Evolutionary conservation across 805 yeast species (phyloP).

Genomic region (Millerago galiae): DNA sequence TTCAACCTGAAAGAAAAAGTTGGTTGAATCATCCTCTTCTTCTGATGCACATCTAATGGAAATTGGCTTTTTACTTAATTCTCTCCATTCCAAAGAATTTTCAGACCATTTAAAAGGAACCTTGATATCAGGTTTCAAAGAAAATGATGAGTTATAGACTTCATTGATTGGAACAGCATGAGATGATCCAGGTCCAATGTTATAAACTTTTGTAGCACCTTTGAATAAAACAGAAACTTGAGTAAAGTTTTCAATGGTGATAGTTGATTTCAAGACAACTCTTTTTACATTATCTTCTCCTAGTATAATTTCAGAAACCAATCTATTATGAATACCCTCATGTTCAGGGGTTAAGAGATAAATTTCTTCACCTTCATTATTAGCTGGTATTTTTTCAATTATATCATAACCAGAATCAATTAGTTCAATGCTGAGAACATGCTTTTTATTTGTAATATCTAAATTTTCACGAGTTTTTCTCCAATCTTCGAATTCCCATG

Average conservation of each 20-base stretch:
- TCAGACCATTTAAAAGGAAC: slow-evolving; percentile 64
- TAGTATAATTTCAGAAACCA: slow-evolving; percentile 64
- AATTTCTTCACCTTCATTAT: slow-evolving; percentile 78
- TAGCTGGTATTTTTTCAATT: slow-evolving; percentile 54
- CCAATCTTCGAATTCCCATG: slow-evolving; percentile 98
- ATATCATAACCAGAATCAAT: slow-evolving; percentile 49
- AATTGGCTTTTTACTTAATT: slow-evolving; percentile 40
- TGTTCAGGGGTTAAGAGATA: slow-evolving; percentile 59
- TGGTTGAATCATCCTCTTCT: slow-evolving; percentile 31
- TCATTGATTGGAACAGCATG: slow-evolving; percentile 69
- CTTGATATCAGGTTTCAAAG: slow-evolving; percentile 54
- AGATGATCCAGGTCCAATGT: slow-evolving; percentile 48
- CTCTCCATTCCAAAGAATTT: slow-evolving; percentile 59
- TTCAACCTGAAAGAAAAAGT: slow-evolving; percentile 66
- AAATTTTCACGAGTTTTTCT: slow-evolving; percentile 73
- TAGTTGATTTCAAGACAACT: slow-evolving; percentile 71
- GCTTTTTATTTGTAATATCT: slow-evolving; percentile 55
- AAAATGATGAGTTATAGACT: slow-evolving; percentile 53
- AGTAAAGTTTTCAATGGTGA: slow-evolving; percentile 60
- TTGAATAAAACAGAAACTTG: slow-evolving; percentile 38
- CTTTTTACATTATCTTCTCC: slow-evolving; percentile 74
- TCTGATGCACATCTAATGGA: slow-evolving; percentile 55
- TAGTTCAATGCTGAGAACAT: slow-evolving; percentile 57
- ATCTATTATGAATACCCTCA: slow-evolving; percentile 60
- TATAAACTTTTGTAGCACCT: slow-evolving; percentile 27